phyloP scores from a whole-genome alignment of 139 green algal species.

The Dunaliella primolecta region DNA sequence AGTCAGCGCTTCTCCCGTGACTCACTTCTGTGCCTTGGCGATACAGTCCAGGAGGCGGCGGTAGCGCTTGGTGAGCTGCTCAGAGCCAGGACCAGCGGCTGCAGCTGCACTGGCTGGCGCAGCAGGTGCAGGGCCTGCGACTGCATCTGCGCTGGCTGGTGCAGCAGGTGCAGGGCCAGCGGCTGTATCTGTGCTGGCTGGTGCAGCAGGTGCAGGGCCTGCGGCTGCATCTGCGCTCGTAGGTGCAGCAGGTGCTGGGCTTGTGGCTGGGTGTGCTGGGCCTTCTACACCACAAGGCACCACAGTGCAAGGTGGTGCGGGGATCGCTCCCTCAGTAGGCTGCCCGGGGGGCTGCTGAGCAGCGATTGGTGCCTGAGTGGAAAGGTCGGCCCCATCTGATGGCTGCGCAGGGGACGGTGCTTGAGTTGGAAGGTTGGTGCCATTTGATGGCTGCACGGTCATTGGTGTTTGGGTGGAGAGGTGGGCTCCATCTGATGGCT shows the following conservation, averaged over 20 bases:
- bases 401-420: no score
- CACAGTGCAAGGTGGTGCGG: no score
- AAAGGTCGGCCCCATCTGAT: no score
- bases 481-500: no score
- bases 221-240: background rate
- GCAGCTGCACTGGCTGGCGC: background rate
- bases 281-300: background rate
- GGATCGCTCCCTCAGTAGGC: no score
- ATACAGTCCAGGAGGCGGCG: slow-evolving; percentile 6
- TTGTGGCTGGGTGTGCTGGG: background rate
- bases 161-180: background rate
- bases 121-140: background rate
- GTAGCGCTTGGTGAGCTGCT: slow-evolving; percentile 8
- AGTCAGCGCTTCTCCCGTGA: background rate
- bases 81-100: background rate
- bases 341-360: background rate
- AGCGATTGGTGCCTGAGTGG: no score
- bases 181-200: background rate
- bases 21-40: slow-evolving; percentile 7
- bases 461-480: no score
- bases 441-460: no score
- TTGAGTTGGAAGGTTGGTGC: no score
- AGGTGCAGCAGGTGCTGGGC: background rate
- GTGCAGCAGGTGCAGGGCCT: background rate
- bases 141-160: background rate